Evolutionary conservation across 2,329 filamentous ascomycete species (phyloP).

Genomic region (Plectosphaerella cucumerina): DNA sequence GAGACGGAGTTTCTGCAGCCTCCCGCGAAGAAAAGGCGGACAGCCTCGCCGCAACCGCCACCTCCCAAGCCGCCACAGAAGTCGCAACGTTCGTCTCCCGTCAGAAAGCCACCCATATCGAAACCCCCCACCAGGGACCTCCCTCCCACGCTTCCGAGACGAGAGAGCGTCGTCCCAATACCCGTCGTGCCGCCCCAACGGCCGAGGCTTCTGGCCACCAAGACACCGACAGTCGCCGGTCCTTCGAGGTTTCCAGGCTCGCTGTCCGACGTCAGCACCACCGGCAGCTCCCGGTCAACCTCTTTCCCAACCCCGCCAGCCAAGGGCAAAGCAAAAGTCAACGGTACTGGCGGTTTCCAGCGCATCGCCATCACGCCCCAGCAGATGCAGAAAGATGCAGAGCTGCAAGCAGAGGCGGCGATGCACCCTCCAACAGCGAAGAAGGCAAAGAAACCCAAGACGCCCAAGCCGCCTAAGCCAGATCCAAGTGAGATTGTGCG

Average conservation of each 20-base stretch:
- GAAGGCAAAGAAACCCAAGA: slow-evolving; percentile 10
- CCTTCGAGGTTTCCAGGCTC: not conserved
- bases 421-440: not conserved
- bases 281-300: not conserved
- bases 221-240: not conserved
- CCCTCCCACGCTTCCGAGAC: too few relatives aligned
- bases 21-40: slow-evolving; percentile 8
- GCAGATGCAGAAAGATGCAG: not conserved
- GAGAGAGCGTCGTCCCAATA: not conserved
- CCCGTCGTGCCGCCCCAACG: not conserved
- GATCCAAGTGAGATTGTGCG: not conserved
- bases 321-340: not conserved
- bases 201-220: not conserved
- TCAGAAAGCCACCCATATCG: too few relatives aligned
- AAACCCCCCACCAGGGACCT: too few relatives aligned
- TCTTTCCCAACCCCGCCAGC: not conserved
- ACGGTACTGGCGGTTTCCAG: not conserved
- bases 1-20: not conserved
- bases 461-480: slow-evolving; percentile 3
- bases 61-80: too few relatives aligned
- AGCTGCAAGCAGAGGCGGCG: not conserved
- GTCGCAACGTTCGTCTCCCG: too few relatives aligned
- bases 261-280: not conserved
- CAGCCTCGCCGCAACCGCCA: not conserved
- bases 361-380: not conserved